Percentiles rank a stretch among this genome's conserved stretches.
These are phyloP conservation scores for Apiotrichum sp. DNA, from an alignment of 1,284 basidiomycete genomes.

Conservation along the genomic window DNA sequence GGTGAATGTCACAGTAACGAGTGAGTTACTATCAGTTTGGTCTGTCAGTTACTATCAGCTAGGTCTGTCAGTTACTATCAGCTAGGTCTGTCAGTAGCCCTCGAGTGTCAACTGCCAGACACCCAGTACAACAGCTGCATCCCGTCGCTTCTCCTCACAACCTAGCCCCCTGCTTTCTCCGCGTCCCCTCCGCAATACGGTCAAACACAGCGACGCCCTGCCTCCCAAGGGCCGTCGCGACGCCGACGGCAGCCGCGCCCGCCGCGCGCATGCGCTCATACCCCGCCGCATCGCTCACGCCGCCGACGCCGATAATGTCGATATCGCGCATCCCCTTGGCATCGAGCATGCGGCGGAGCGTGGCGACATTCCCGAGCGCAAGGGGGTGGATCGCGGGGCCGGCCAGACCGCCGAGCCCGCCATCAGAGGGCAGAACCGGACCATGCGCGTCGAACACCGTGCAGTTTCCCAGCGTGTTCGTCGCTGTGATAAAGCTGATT, in stretches of 20 bases:
- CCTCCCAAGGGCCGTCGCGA: conserved; percentile 12
- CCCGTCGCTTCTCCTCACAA: too few species aligned
- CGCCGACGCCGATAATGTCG: conserved; percentile 16
- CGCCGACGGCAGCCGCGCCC: conserved; percentile 7
- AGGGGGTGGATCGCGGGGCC: conserved; percentile 15
- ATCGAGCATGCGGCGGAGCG: conserved; percentile 10
- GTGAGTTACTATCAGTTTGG: too few species aligned
- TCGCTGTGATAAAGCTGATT: conserved; percentile 13
- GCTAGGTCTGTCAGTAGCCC: too few species aligned
- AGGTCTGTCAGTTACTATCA: too few species aligned
- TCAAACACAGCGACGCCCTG: conserved; percentile 9
- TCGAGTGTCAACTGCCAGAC: too few species aligned
- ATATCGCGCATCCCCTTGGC: neutral
- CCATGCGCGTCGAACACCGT: conserved; percentile 2
- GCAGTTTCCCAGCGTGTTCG: conserved; percentile 14
- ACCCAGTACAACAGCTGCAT: too few species aligned
- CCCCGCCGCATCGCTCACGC: conserved; percentile 9
- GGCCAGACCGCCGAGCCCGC: conserved; percentile 16
- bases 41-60: too few species aligned
- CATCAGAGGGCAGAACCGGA: conserved; percentile 7
- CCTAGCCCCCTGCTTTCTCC: too few species aligned
- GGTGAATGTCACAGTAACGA: too few species aligned
- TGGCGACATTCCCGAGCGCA: conserved; percentile 11
- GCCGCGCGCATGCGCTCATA: conserved; percentile 11
- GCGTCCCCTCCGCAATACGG: neutral